Conservation (phyloP, 345 rosid genomes). For the Iberis pinnata region DNA sequence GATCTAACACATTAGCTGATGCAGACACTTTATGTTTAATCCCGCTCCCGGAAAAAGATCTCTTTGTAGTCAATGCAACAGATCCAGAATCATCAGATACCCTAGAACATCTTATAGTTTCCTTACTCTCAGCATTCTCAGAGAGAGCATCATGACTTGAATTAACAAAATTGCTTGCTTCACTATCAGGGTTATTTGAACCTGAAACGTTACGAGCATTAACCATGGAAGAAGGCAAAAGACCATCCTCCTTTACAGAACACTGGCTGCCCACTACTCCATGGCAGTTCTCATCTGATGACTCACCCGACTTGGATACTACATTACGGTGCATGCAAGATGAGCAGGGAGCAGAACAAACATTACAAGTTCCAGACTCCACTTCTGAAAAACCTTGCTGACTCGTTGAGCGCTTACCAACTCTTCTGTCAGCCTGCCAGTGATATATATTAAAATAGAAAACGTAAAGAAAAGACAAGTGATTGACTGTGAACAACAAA, state of each 20-base stretch:
- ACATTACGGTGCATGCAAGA: slow-evolving; percentile 64
- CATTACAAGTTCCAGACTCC: slow-evolving; percentile 79
- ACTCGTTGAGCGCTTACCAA: slow-evolving; percentile 29
- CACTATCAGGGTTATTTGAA: slow-evolving; percentile 41
- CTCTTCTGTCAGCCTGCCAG: slow-evolving; percentile 31
- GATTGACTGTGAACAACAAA: neutral
- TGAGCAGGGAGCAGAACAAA: slow-evolving; percentile 76
- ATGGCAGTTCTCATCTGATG: slow-evolving; percentile 57
- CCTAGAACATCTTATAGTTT: slow-evolving; percentile 37
- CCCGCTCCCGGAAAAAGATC: slow-evolving; percentile 28
- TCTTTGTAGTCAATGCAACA: slow-evolving; percentile 32
- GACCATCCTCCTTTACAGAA: slow-evolving; percentile 50
- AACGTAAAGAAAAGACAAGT: neutral
- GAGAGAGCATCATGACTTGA: slow-evolving; percentile 53
- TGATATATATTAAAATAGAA: neutral
- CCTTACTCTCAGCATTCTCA: slow-evolving; percentile 59
- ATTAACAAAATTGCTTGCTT: slow-evolving; percentile 53
- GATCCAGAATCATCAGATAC: slow-evolving; percentile 36
- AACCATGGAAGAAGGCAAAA: slow-evolving; percentile 24
- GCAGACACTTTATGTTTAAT: slow-evolving; percentile 29
- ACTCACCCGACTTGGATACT: slow-evolving; percentile 52
- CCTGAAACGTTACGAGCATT: slow-evolving; percentile 32
- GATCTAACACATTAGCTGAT: slow-evolving; percentile 31
- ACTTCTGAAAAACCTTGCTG: slow-evolving; percentile 34
- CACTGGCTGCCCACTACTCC: slow-evolving; percentile 46